These are phyloP conservation scores for Xylaria telfairii DNA, from an alignment of 495 filamentous ascomycete species.

Conservation along the genomic window DNA sequence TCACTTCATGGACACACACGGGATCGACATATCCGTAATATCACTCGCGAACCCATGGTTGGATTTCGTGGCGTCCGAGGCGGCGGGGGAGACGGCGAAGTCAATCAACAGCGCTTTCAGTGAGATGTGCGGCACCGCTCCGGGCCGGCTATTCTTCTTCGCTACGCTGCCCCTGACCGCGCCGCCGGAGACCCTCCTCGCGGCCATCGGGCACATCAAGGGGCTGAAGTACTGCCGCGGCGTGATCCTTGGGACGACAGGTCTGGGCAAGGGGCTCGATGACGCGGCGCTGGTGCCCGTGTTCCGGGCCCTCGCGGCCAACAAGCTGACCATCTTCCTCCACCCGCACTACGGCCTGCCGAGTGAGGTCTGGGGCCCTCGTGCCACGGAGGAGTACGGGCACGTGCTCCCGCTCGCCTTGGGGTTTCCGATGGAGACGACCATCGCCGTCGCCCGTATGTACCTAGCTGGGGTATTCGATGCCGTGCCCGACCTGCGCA, in stretches of 20 bases:
- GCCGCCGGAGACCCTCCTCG: slow-evolving; percentile 61
- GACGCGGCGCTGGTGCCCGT: slow-evolving; percentile 74
- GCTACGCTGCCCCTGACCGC: slow-evolving; percentile 81
- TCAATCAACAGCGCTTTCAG: slow-evolving; percentile 81
- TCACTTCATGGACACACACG: slow-evolving; percentile 84
- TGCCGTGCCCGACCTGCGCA: slow-evolving; percentile 67
- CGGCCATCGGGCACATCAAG: slow-evolving; percentile 67
- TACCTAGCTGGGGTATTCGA: slow-evolving; percentile 85
- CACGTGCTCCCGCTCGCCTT: slow-evolving; percentile 87
- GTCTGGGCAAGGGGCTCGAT: slow-evolving; percentile 81
- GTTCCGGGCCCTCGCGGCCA: slow-evolving; percentile 69
- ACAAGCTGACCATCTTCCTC: slow-evolving; percentile 73
- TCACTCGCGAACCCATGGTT: slow-evolving; percentile 96
- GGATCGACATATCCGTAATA: slow-evolving; percentile 82
- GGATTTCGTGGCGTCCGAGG: slow-evolving; percentile 73
- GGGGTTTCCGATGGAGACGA: slow-evolving; percentile 93
- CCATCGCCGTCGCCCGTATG: slow-evolving; percentile 89
- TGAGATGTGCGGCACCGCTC: slow-evolving; percentile 64
- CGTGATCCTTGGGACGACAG: slow-evolving; percentile 86
- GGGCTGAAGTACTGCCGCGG: slow-evolving; percentile 73
- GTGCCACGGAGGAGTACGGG: slow-evolving; percentile 71
- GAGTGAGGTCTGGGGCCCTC: slow-evolving; percentile 73
- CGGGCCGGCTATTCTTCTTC: slow-evolving; percentile 76
- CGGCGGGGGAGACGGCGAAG: slow-evolving; percentile 66
- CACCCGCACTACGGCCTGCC: slow-evolving; percentile 96